These are phyloP conservation scores for Saprolegnia parasitica DNA, from an alignment of 352 stramenopile genomes.

Conservation along the genomic window DNA sequence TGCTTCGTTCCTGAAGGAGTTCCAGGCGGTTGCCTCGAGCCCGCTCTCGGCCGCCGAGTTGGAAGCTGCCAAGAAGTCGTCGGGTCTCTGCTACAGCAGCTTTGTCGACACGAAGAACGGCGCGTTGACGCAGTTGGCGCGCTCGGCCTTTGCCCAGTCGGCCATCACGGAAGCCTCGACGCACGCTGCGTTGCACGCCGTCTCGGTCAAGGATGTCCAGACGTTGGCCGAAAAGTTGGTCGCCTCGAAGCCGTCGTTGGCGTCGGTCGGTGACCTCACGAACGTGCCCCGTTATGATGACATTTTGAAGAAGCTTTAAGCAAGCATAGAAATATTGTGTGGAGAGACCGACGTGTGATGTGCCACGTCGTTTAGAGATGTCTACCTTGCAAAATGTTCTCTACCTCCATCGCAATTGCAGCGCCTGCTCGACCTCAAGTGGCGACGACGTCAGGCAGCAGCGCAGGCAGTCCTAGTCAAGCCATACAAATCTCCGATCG, in stretches of 20 bases:
- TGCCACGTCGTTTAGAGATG: background rate
- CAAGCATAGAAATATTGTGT: constrained; percentile 21
- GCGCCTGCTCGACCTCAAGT: too few relatives aligned
- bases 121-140: constrained; percentile 41
- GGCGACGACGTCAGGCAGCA: background rate
- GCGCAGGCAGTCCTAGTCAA: background rate
- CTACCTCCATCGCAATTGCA: too few relatives aligned
- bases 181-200: constrained; percentile 35
- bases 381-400: too few relatives aligned
- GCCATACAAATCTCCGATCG: background rate
- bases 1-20: constrained; percentile 59
- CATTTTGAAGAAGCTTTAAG: constrained; percentile 71
- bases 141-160: constrained; percentile 39
- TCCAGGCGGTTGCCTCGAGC: constrained; percentile 65
- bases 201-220: constrained; percentile 65
- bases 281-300: constrained; percentile 66
- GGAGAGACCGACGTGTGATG: background rate
- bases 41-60: constrained; percentile 66
- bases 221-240: constrained; percentile 72
- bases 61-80: constrained; percentile 61
- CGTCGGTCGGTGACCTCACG: constrained; percentile 67
- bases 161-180: constrained; percentile 36
- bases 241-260: constrained; percentile 63
- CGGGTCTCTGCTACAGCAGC: constrained; percentile 43
- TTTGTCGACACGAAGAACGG: constrained; percentile 43